A percentile compares a stretch with the other conserved stretches of the same genome.
Conservation (phyloP, 2,329 filamentous ascomycete species). For the Penicillium vulpinum region DNA sequence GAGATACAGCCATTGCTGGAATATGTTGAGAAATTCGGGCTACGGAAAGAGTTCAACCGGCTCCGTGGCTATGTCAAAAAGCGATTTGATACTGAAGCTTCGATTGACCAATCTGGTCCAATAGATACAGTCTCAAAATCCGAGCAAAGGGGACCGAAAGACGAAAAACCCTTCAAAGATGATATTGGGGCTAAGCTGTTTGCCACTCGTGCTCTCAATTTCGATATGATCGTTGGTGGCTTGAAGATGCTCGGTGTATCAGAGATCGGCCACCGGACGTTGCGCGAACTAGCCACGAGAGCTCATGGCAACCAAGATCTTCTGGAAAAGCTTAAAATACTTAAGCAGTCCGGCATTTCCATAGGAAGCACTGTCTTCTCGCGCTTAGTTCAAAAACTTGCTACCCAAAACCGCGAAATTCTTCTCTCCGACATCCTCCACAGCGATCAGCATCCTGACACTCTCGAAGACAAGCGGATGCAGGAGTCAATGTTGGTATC, state of each 20-base stretch:
- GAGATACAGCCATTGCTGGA: conserved; percentile 45
- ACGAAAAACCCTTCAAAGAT: conserved; percentile 61
- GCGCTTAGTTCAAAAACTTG: conserved; percentile 64
- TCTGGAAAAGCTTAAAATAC: conserved; percentile 58
- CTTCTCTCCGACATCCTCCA: conserved; percentile 54
- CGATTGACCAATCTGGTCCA: conserved; percentile 1
- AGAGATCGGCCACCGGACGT: conserved; percentile 70
- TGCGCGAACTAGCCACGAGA: conserved; percentile 74
- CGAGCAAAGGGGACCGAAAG: conserved; percentile 8
- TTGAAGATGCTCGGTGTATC: conserved; percentile 70
- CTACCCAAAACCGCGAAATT: conserved; percentile 55
- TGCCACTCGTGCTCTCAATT: conserved; percentile 70
- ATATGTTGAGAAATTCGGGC: conserved; percentile 37
- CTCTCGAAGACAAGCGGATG: conserved; percentile 56
- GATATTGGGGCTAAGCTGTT: conserved; percentile 76
- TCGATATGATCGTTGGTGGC: conserved; percentile 70
- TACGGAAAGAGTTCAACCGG: conserved; percentile 24
- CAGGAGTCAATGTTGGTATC: conserved; percentile 57
- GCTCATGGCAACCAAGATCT: conserved; percentile 59
- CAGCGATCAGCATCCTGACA: conserved; percentile 66
- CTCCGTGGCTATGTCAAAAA: conserved; percentile 24
- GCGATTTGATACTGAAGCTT: conserved; percentile 21
- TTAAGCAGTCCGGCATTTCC: conserved; percentile 63
- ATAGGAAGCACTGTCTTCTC: conserved; percentile 65
- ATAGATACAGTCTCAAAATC: background rate